phyloP scores from a whole-genome alignment of 345 rosid genomes.

The Kernera saxatilis region DNA sequence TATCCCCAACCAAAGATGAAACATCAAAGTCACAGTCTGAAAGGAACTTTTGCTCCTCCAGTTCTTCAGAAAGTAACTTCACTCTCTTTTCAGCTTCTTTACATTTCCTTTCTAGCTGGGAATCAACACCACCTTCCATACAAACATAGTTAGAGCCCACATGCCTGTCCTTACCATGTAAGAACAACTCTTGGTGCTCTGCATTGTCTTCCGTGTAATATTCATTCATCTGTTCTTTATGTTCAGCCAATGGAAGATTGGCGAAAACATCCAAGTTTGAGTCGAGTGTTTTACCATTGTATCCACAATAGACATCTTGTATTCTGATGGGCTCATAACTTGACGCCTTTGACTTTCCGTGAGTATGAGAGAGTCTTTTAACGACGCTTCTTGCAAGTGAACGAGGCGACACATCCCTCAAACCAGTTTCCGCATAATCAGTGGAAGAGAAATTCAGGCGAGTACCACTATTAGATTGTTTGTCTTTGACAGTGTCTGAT shows the following conservation, averaged over 20 bases:
- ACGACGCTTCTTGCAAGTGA: constrained; percentile 80
- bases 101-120: constrained; percentile 49
- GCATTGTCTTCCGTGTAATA: constrained; percentile 30
- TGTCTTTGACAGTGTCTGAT: constrained; percentile 43
- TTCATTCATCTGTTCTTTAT: constrained; percentile 30
- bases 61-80: constrained; percentile 57
- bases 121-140: constrained; percentile 36
- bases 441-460: constrained; percentile 37
- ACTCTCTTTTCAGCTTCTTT: constrained; percentile 77
- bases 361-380: constrained; percentile 67
- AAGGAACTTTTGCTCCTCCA: constrained; percentile 52
- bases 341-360: constrained; percentile 41
- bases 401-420: constrained; percentile 70
- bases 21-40: constrained; percentile 48
- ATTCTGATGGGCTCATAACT: constrained; percentile 51
- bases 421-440: constrained; percentile 47
- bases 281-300: constrained; percentile 35
- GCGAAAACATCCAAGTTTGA: constrained; percentile 40
- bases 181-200: constrained; percentile 28
- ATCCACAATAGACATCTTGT: constrained; percentile 60
- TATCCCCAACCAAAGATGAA: constrained; percentile 52
- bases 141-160: constrained; percentile 29
- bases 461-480: constrained; percentile 41
- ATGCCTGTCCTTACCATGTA: constrained; percentile 30
- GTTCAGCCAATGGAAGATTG: constrained; percentile 37